phyloP scores from a whole-genome alignment of 352 stramenopile species.

The Globisporangium alternatum region DNA sequence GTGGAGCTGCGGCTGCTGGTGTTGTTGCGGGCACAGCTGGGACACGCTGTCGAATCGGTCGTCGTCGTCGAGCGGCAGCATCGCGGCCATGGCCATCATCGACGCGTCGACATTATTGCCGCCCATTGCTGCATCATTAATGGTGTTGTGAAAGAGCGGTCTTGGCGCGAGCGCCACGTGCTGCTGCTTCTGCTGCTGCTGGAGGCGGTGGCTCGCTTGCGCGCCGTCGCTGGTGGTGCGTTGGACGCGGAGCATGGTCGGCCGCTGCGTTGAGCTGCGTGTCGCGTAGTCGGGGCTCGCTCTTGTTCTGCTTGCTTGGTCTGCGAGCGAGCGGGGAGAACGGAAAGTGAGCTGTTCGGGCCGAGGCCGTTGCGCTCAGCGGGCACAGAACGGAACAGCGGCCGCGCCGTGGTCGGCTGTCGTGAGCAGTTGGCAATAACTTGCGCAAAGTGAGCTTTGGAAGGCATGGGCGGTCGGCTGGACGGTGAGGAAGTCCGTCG shows the following conservation, averaged over 20 bases:
- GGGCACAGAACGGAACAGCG: not conserved
- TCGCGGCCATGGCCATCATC: not conserved
- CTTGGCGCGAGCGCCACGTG: conserved; percentile 1
- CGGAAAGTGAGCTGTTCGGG: not conserved
- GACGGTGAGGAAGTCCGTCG: not conserved
- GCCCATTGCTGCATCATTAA: no score
- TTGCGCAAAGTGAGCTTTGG: not conserved
- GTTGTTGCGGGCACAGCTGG: not conserved
- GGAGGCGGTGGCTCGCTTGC: not conserved
- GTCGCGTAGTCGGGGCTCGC: not conserved
- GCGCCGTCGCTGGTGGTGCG: conserved; percentile 5
- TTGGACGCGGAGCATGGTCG: conserved; percentile 7
- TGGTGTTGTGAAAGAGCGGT: not conserved
- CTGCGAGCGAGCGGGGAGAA: not conserved
- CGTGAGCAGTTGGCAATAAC: not conserved
- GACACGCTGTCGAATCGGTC: not conserved
- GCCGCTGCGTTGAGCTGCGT: not conserved
- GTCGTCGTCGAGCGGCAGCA: not conserved
- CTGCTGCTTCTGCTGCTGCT: not conserved
- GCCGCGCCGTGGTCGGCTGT: not conserved
- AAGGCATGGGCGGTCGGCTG: not conserved
- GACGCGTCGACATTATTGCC: not conserved
- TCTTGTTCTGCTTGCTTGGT: not conserved
- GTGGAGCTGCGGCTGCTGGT: not conserved
- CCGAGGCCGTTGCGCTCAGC: not conserved